phyloP scores from a whole-genome alignment of 2,329 filamentous ascomycete species.

The Westerdykella aurantiaca region DNA sequence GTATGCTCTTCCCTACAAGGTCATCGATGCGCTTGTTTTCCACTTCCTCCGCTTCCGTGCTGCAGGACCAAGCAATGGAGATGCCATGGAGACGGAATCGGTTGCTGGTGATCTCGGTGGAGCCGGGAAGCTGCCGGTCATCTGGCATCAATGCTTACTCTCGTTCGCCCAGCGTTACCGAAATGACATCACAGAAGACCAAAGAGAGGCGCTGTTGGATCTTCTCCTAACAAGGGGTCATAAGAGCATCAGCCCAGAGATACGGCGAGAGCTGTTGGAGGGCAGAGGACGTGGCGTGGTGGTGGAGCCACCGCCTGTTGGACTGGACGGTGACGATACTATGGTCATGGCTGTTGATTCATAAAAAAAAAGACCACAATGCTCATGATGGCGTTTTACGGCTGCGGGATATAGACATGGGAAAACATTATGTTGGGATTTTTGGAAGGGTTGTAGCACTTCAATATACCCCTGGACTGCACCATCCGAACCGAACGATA shows the following conservation, averaged over 20 bases:
- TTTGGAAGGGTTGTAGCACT: too few relatives aligned
- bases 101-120: slow-evolving; percentile 40
- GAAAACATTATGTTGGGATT: background rate
- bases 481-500: too few relatives aligned
- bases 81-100: slow-evolving; percentile 46
- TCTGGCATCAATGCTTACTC: slow-evolving; percentile 92
- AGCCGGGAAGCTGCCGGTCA: slow-evolving; percentile 68
- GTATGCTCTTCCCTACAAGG: slow-evolving; percentile 90
- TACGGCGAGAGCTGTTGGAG: slow-evolving; percentile 79
- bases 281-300: slow-evolving; percentile 78
- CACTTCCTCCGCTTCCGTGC: slow-evolving; percentile 89
- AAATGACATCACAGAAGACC: slow-evolving; percentile 93
- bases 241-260: slow-evolving; percentile 81
- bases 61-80: slow-evolving; percentile 55
- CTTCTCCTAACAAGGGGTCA: slow-evolving; percentile 80
- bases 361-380: background rate
- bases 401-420: background rate
- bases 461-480: too few relatives aligned
- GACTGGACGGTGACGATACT: slow-evolving; percentile 78
- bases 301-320: slow-evolving; percentile 52
- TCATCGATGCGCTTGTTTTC: slow-evolving; percentile 90
- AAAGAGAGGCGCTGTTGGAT: slow-evolving; percentile 85
- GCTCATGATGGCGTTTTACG: background rate
- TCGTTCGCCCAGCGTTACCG: slow-evolving; percentile 92
- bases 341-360: slow-evolving; percentile 59